Percentiles rank a stretch among this genome's conserved stretches.
These are phyloP conservation scores for Ogataea nonfermentans DNA, from an alignment of 805 yeast genomes.

Conservation along the genomic window DNA sequence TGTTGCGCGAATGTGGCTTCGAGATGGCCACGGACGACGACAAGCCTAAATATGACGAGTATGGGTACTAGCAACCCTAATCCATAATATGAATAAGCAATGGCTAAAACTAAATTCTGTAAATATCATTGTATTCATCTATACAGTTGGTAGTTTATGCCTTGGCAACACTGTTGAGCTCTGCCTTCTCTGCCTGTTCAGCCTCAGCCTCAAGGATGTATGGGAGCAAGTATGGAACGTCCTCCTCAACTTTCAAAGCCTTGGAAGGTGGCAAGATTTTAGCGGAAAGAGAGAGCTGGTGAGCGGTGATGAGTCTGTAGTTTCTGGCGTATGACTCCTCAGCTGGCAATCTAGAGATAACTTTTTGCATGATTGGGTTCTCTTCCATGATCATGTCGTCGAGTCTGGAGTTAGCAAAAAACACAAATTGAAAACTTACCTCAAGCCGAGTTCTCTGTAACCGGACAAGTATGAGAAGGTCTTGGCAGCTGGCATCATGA, in stretches of 20 bases:
- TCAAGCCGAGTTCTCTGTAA: conserved; percentile 92
- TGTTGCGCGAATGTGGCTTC: conserved; percentile 67
- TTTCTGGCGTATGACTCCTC: conserved; percentile 86
- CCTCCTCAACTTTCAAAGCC: conserved; percentile 77
- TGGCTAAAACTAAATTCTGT: not conserved
- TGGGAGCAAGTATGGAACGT: conserved; percentile 79
- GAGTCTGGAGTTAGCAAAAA: conserved; percentile 41
- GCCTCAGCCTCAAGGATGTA: conserved; percentile 92
- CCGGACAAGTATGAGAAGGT: conserved; percentile 75
- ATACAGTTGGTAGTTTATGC: conserved; percentile 5
- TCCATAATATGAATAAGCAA: not conserved
- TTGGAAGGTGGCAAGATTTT: conserved; percentile 80
- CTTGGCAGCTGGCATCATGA: conserved; percentile 78
- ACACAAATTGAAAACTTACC: conserved; percentile 29
- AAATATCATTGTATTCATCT: conserved; percentile 3
- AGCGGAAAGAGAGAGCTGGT: conserved; percentile 81
- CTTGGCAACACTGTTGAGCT: conserved; percentile 70
- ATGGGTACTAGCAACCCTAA: conserved; percentile 46
- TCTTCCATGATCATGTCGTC: conserved; percentile 90
- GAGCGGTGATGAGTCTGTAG: conserved; percentile 89
- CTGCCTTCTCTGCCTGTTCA: conserved; percentile 83
- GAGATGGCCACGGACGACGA: conserved; percentile 53
- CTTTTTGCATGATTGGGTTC: conserved; percentile 80
- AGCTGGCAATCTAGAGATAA: conserved; percentile 81
- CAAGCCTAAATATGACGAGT: conserved; percentile 51